Evolutionary conservation across 768 basidiomycete genomes (phyloP).

Genomic region (Kwoniella mangroviensis): DNA sequence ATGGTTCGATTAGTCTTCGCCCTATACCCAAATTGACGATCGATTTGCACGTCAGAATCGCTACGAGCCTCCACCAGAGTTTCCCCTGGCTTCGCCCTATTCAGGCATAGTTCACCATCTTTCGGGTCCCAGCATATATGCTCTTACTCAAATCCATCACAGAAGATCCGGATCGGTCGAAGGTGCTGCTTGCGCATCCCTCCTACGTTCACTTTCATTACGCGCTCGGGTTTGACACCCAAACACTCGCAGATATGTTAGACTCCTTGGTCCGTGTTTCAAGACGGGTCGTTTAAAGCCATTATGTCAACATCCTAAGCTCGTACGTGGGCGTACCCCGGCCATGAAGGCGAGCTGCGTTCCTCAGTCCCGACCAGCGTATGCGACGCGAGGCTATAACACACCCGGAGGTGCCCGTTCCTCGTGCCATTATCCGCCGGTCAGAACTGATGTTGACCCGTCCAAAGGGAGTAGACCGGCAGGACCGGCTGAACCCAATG

Average conservation of each 20-base stretch:
- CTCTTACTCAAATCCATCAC: conserved; percentile 78
- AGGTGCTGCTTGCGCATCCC: conserved; percentile 69
- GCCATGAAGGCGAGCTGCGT: conserved; percentile 66
- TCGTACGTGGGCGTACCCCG: conserved; percentile 66
- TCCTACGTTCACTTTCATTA: conserved; percentile 75
- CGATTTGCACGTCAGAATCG: conserved; percentile 96
- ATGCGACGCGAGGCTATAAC: conserved; percentile 70
- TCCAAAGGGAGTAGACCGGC: conserved; percentile 66
- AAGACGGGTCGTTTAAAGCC: conserved; percentile 80
- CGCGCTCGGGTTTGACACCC: conserved; percentile 74
- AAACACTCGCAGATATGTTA: conserved; percentile 81
- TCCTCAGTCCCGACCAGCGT: conserved; percentile 67
- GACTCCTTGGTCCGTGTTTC: conserved; percentile 87
- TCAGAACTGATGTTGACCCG: conserved; percentile 72
- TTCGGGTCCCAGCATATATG: conserved; percentile 85
- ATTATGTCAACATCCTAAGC: conserved; percentile 77
- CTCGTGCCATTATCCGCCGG: conserved; percentile 64
- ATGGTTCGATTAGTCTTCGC: conserved; percentile 93
- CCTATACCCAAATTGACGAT: conserved; percentile 96
- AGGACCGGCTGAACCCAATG: conserved; percentile 64
- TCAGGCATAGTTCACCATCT: conserved; percentile 89
- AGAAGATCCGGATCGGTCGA: conserved; percentile 75
- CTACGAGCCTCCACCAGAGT: conserved; percentile 95
- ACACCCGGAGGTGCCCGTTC: conserved; percentile 68
- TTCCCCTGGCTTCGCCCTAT: conserved; percentile 93